Conservation (phyloP, 768 basidiomycete genomes). For the Auricularia heimuer region DNA sequence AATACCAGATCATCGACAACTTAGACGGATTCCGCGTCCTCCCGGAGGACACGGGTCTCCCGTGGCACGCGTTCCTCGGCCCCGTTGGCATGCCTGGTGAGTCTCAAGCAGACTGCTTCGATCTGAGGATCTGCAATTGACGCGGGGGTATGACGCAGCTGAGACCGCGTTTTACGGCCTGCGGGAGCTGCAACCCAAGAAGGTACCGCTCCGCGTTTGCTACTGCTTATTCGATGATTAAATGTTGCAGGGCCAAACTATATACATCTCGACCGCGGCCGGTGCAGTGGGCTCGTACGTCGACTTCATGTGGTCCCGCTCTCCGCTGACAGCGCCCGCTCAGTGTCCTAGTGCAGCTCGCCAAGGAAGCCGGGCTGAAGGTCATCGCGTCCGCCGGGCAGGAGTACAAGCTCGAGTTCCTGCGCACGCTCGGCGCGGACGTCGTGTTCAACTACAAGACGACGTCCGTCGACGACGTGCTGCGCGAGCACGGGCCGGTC, state of each 20-base stretch:
- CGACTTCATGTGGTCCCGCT: not conserved
- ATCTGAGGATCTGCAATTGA: too few species aligned
- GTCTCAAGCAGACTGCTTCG: not conserved
- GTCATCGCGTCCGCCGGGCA: slow-evolving; percentile 34
- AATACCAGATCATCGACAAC: slow-evolving; percentile 27
- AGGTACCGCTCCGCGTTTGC: too few species aligned
- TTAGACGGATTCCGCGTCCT: slow-evolving; percentile 16
- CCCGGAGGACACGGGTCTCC: slow-evolving; percentile 34
- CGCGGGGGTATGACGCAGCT: too few species aligned
- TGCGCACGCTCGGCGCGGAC: slow-evolving; percentile 26
- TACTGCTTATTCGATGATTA: too few species aligned
- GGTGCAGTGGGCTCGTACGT: not conserved
- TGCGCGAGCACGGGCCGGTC: slow-evolving; percentile 26
- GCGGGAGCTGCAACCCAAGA: too few species aligned
- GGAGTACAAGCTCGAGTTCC: slow-evolving; percentile 31
- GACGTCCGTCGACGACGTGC: slow-evolving; percentile 18
- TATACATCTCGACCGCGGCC: not conserved
- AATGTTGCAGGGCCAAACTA: not conserved
- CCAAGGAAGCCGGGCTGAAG: slow-evolving; percentile 30
- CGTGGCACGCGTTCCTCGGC: slow-evolving; percentile 41
- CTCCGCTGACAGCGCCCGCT: not conserved
- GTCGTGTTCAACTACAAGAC: slow-evolving; percentile 30
- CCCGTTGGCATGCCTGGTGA: slow-evolving; percentile 34
- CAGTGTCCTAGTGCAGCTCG: slow-evolving; percentile 24
- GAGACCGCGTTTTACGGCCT: too few species aligned